These are phyloP conservation scores for Cyphellophora attinorum DNA, from an alignment of 2,329 filamentous ascomycete genomes.

Conservation along the genomic window DNA sequence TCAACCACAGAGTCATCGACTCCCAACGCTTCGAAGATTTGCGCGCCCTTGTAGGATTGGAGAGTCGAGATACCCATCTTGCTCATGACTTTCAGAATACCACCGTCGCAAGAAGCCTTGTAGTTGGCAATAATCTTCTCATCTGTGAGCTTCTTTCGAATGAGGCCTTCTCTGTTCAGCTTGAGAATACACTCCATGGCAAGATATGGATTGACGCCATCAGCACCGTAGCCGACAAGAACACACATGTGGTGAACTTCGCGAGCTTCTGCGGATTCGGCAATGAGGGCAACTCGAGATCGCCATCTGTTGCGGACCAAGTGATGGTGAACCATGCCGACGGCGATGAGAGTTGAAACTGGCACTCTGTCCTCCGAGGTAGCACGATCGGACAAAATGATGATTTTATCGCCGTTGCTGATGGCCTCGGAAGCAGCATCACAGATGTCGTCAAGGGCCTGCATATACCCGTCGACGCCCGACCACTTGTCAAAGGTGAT, in stretches of 20 bases:
- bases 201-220: conserved; percentile 89
- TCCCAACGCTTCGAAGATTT: conserved; percentile 94
- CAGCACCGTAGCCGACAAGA: conserved; percentile 88
- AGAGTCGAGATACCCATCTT: conserved; percentile 99
- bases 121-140: conserved; percentile 87
- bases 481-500: conserved; percentile 84
- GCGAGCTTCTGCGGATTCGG: conserved; percentile 90
- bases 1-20: conserved; percentile 88
- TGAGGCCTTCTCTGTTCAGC: conserved; percentile 85
- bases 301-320: conserved; percentile 93
- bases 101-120: conserved; percentile 91
- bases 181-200: conserved; percentile 95
- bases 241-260: conserved; percentile 99
- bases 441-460: conserved; percentile 81
- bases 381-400: conserved; percentile 81
- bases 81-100: conserved; percentile 97
- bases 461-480: conserved; percentile 74
- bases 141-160: conserved; percentile 77
- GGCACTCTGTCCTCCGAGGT: conserved; percentile 73
- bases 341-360: conserved; percentile 78
- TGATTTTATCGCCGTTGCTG: conserved; percentile 70
- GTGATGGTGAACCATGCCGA: conserved; percentile 90
- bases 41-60: conserved; percentile 92
- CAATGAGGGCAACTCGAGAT: conserved; percentile 73
- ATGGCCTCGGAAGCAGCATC: conserved; percentile 75